Evolutionary conservation across 768 basidiomycete species (phyloP).

Genomic region (Termitomyces sp.): DNA sequence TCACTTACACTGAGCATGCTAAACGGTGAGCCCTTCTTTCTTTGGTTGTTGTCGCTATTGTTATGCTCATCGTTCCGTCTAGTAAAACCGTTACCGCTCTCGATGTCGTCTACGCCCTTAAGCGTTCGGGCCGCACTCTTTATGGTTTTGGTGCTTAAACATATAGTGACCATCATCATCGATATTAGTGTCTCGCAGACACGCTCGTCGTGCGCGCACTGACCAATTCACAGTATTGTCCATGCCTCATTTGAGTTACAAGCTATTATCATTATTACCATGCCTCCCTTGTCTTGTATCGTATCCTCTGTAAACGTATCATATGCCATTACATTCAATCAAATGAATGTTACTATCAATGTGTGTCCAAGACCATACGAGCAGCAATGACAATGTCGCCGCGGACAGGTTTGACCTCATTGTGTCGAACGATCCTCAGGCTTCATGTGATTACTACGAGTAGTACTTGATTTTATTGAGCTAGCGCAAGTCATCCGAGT

Average conservation of each 20-base stretch:
- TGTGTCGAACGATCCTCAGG: background rate
- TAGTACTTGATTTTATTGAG: no score
- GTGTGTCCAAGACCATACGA: background rate
- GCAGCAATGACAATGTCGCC: background rate
- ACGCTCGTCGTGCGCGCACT: background rate
- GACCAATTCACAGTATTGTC: background rate
- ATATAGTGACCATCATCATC: background rate
- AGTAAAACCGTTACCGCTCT: constrained; percentile 78
- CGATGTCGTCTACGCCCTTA: constrained; percentile 77
- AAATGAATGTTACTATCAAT: background rate
- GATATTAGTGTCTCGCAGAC: background rate
- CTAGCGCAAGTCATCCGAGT: no score
- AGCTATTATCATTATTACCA: background rate
- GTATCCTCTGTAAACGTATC: background rate
- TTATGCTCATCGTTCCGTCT: background rate
- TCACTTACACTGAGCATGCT: constrained; percentile 92
- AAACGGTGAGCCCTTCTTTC: constrained; percentile 41
- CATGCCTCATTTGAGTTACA: background rate
- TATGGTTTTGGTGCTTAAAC: constrained; percentile 74
- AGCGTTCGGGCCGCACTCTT: constrained; percentile 70
- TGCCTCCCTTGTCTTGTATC: background rate
- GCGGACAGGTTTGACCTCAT: background rate
- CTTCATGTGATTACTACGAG: background rate
- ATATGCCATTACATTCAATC: background rate
- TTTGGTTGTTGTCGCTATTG: background rate